A percentile compares a stretch with the other conserved stretches of the same genome.
These are phyloP conservation scores for Aeschynomene evenia DNA, from an alignment of 306 rosid genomes.

Conservation along the genomic window DNA sequence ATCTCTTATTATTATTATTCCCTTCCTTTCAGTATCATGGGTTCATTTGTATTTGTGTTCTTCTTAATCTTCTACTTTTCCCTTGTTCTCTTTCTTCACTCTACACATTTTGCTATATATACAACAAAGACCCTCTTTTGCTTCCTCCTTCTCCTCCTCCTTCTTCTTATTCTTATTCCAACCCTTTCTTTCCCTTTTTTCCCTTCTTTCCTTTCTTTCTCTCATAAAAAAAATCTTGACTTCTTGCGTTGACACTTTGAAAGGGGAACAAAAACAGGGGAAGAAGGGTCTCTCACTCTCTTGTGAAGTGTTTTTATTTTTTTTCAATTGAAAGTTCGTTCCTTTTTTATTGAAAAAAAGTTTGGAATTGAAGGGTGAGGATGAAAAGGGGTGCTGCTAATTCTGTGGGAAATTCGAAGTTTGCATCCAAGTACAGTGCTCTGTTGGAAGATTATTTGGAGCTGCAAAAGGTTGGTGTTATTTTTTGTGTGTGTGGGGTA, in stretches of 20 bases:
- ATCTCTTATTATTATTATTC: constrained; percentile 13
- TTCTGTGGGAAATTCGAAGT: constrained; percentile 19
- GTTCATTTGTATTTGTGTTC: constrained; percentile 33
- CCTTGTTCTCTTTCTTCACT: not conserved
- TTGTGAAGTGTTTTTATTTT: not conserved
- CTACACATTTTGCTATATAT: not conserved
- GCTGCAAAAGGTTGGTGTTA: constrained; percentile 61
- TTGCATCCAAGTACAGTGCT: constrained; percentile 2
- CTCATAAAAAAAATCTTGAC: too few relatives aligned
- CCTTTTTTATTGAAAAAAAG: not conserved
- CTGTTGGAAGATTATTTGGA: constrained; percentile 46
- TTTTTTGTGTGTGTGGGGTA: too few relatives aligned
- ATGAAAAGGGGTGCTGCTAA: constrained; percentile 42
- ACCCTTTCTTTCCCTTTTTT: not conserved
- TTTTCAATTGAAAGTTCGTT: not conserved
- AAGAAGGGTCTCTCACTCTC: not conserved
- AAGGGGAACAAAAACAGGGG: not conserved
- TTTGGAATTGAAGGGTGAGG: constrained; percentile 3
- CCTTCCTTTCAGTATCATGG: constrained; percentile 25
- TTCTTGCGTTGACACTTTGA: not conserved
- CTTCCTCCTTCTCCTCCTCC: not conserved
- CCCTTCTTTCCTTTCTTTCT: not conserved
- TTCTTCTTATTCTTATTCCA: not conserved
- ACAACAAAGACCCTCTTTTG: not conserved
- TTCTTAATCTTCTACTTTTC: not conserved